Percentiles rank a stretch among this genome's conserved stretches.
phyloP scores from a whole-genome alignment of 768 basidiomycete genomes.

The Myochromella boudieri region DNA sequence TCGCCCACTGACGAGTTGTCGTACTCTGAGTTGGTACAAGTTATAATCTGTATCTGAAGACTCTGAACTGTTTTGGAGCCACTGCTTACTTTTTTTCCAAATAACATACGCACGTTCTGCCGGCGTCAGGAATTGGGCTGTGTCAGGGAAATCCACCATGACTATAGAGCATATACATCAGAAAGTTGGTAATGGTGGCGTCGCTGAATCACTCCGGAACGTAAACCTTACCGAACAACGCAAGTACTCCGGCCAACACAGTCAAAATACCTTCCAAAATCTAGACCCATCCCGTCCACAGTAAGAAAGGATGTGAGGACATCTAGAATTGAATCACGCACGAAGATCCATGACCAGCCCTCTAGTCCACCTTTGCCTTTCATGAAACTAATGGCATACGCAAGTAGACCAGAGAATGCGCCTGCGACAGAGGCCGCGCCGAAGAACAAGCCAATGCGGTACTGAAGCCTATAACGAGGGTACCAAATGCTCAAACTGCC shows the following conservation, averaged over 20 bases:
- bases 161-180: constrained; percentile 31
- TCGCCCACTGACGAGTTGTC: constrained; percentile 58
- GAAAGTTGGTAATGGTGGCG: no score
- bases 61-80: no score
- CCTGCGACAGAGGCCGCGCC: constrained; percentile 64
- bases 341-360: constrained; percentile 74
- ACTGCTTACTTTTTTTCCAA: constrained; percentile 50
- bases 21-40: constrained; percentile 36
- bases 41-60: neutral
- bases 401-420: constrained; percentile 61
- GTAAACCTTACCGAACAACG: constrained; percentile 52
- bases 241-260: constrained; percentile 51
- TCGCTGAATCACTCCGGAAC: no score
- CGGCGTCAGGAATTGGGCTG: constrained; percentile 59
- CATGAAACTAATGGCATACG: constrained; percentile 57
- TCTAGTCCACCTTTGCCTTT: constrained; percentile 39
- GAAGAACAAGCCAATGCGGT: constrained; percentile 63
- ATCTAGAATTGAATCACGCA: constrained; percentile 24
- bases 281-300: no score
- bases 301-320: no score
- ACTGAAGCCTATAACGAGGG: constrained; percentile 58
- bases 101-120: constrained; percentile 58
- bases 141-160: constrained; percentile 60
- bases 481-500: constrained; percentile 67
- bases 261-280: constrained; percentile 68